A percentile compares a stretch with the other conserved stretches of the same genome.
Conservation (phyloP, 352 stramenopile genomes). For the Pythium graminicola region DNA sequence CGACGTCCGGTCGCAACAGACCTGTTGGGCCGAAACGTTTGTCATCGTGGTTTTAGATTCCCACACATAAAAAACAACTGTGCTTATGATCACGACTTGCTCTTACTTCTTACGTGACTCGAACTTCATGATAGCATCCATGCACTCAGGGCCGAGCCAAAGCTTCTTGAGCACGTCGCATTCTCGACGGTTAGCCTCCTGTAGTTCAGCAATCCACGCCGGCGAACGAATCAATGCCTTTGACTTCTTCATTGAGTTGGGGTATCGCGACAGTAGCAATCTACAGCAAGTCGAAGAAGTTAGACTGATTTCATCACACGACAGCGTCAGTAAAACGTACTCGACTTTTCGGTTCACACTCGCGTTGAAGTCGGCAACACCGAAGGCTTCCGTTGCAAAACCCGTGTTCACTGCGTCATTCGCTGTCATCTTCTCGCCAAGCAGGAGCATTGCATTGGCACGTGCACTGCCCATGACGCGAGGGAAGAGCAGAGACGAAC, state of each 20-base stretch:
- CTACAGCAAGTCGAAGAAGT: conserved; percentile 16
- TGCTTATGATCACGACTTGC: not conserved
- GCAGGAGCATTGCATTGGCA: conserved; percentile 84
- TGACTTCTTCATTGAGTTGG: conserved; percentile 52
- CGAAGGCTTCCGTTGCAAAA: conserved; percentile 48
- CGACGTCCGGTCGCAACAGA: not conserved
- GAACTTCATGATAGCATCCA: conserved; percentile 77
- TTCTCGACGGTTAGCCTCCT: conserved; percentile 48
- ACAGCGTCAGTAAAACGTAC: conserved; percentile 25
- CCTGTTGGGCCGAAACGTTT: conserved; percentile 11
- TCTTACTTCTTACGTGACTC: conserved; percentile 49
- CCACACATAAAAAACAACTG: conserved; percentile 3
- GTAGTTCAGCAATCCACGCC: conserved; percentile 39
- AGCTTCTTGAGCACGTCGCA: conserved; percentile 66
- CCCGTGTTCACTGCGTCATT: conserved; percentile 39
- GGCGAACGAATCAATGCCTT: conserved; percentile 57
- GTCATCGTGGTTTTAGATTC: conserved; percentile 25
- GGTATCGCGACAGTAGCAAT: conserved; percentile 55
- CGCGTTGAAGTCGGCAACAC: conserved; percentile 53
- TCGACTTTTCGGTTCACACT: conserved; percentile 52
- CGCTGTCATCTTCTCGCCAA: conserved; percentile 80
- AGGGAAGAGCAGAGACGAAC: conserved; percentile 82
- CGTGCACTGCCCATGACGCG: conserved; percentile 78
- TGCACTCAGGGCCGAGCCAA: conserved; percentile 63
- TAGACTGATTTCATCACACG: not conserved